Evolutionary conservation across 75 land plant species (phyloP), one percentile per base, ranked within the genome.

Genomic region (Gnetum montanum): DNA sequence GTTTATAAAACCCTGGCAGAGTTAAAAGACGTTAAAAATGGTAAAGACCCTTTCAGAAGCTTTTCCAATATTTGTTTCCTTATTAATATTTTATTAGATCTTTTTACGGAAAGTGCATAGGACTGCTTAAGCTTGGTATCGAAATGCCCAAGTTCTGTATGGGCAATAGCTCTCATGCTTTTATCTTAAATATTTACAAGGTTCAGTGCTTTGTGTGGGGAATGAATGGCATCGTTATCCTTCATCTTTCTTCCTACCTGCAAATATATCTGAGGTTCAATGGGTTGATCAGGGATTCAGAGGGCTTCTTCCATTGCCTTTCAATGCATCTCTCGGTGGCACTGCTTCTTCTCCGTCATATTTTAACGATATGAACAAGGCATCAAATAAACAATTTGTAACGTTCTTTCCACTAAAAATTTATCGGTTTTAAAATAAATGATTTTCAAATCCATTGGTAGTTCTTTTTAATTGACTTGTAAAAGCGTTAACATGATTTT

Each of bases 191-290:
- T n/a, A n/a, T 25, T 36, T 62, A 62, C 57, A 60, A 85, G 83
- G 74, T 34, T 55, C 82, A 48, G 63, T 70, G 4, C 45, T 95
- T 6, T 95, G 99, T 62, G 85, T 95, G 63, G 99, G 99, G 58
- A 86, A 84, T 65, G 99, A 95, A 63, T 95, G 99, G 99, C 88
- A 95, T 56, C 91, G 93, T 3, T 95, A 60, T 46, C 99, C 99
- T 29, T 95, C 99, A 12, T 90, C 99, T 6, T 95, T 95, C 67
- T 86, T 95, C 47, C 43, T 95, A 60, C 97, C 97, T 40, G 75
- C 87, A 18, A 78, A 72, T 62, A 44, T 81, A 6, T 52, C 67
- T 43, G 76, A 84, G 67, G 99, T 95, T 36, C 60, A 64, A 60
- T 95, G 99, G 99, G 62, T 95, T 31, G 86, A 95, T 75, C 97